phyloP scores from a whole-genome alignment of 352 stramenopile species.

The Phytophthora cryptogea region DNA sequence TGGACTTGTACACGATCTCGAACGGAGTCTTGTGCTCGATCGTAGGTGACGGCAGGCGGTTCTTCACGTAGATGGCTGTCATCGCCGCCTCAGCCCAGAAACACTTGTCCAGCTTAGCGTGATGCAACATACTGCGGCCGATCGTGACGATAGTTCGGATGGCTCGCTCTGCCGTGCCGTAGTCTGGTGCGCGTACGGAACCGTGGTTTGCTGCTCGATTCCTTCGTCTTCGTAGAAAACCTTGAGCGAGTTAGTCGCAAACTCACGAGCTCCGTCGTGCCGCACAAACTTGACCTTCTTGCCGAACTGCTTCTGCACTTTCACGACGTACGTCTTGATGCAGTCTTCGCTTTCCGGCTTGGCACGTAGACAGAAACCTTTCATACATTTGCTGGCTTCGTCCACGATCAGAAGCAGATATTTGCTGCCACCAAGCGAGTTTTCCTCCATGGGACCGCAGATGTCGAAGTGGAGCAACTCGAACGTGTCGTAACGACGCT shows the following conservation, averaged over 20 bases:
- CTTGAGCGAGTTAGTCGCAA: slow-evolving; percentile 20
- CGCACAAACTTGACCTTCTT: slow-evolving; percentile 20
- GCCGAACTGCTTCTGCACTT: slow-evolving; percentile 14
- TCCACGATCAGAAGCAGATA: slow-evolving; percentile 25
- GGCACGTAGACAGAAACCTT: slow-evolving; percentile 23
- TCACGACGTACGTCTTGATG: slow-evolving; percentile 9
- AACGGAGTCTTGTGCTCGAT: slow-evolving; percentile 12
- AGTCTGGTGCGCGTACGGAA: slow-evolving; percentile 20
- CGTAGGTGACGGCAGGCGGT: slow-evolving; percentile 9
- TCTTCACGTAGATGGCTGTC: slow-evolving; percentile 16
- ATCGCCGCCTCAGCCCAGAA: slow-evolving; percentile 14
- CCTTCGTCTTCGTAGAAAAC: too few relatives aligned
- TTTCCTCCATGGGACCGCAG: slow-evolving; percentile 20
- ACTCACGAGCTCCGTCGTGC: slow-evolving; percentile 19
- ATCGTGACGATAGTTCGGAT: slow-evolving; percentile 22
- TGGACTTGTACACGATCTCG: slow-evolving; percentile 17
- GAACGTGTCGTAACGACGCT: slow-evolving; percentile 12
- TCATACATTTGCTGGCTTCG: slow-evolving; percentile 28
- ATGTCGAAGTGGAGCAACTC: slow-evolving; percentile 26
- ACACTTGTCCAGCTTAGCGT: slow-evolving; percentile 15
- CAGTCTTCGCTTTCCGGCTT: slow-evolving; percentile 22
- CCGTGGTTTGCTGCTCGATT: slow-evolving; percentile 17
- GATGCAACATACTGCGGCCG: too few relatives aligned
- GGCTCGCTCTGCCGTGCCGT: slow-evolving; percentile 19
- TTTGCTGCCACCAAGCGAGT: slow-evolving; percentile 15